A percentile compares a stretch with the other conserved stretches of the same genome.
Conservation (phyloP, 2,329 filamentous ascomycete species). For the Microthyrium microscopicum region DNA sequence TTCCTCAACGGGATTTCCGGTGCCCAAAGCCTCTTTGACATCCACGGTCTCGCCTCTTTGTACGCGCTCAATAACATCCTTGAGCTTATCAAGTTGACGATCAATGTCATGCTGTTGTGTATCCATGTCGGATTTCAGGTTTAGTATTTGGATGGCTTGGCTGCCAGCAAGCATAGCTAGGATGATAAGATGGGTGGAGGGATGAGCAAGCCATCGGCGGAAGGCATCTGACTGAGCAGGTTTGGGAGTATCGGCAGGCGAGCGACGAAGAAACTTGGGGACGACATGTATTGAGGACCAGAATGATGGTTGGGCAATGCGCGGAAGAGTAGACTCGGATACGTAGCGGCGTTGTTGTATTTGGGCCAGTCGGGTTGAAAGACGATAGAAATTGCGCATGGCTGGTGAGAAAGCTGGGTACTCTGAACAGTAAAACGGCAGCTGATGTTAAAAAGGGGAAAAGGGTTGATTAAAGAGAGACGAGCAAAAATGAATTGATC, state of each 20-base stretch:
- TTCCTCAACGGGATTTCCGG: conserved; percentile 59
- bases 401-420: no score
- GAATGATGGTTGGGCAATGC: conserved; percentile 20
- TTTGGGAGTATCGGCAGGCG: no score
- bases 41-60: conserved; percentile 64
- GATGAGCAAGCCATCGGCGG: conserved; percentile 18
- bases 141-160: conserved; percentile 86
- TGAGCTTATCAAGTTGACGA: conserved; percentile 57
- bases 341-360: no score
- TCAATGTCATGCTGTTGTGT: conserved; percentile 62
- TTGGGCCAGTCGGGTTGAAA: no score
- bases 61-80: conserved; percentile 57
- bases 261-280: conserved; percentile 16
- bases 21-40: conserved; percentile 66
- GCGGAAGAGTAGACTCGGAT: conserved; percentile 11
- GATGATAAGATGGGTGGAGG: conserved; percentile 50
- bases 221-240: neutral
- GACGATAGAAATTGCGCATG: no score
- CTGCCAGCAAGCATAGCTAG: conserved; percentile 69
- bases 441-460: no score
- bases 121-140: conserved; percentile 57
- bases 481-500: no score
- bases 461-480: no score
- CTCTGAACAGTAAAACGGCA: no score
- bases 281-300: conserved; percentile 20